Evolutionary conservation across 108 stramenopile species (phyloP).

Genomic region (Phaeodactylum tricornutum): DNA sequence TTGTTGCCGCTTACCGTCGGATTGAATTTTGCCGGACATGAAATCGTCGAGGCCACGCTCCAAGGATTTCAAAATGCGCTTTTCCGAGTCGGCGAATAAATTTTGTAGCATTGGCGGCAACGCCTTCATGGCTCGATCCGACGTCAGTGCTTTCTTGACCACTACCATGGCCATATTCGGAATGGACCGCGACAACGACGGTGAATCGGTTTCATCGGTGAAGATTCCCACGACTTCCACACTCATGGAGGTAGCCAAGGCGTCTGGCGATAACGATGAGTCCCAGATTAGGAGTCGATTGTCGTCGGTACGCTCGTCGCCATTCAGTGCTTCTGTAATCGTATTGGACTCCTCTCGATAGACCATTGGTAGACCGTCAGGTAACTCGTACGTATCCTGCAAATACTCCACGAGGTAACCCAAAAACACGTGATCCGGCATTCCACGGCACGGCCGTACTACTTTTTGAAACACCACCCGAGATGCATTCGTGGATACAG

Average conservation of each 20-base stretch:
- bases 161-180: slow-evolving; percentile 78
- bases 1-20: too few relatives aligned
- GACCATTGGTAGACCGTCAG: slow-evolving; percentile 57
- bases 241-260: slow-evolving; percentile 46
- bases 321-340: slow-evolving; percentile 1
- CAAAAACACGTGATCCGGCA: slow-evolving; percentile 19
- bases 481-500: too few relatives aligned
- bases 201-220: slow-evolving; percentile 15
- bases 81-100: slow-evolving; percentile 66
- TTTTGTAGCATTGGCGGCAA: slow-evolving; percentile 42
- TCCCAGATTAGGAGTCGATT: slow-evolving; percentile 46
- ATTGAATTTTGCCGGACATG: slow-evolving; percentile 42
- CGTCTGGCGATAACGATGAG: slow-evolving; percentile 48
- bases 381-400: slow-evolving; percentile 48
- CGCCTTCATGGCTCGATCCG: background rate
- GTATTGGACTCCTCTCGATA: slow-evolving; percentile 19
- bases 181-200: background rate
- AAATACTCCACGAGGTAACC: slow-evolving; percentile 55
- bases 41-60: slow-evolving; percentile 75
- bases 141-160: slow-evolving; percentile 16
- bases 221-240: slow-evolving; percentile 74
- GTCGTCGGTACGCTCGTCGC: slow-evolving; percentile 1
- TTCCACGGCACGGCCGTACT: background rate
- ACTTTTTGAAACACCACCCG: slow-evolving; percentile 1
- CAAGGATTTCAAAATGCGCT: slow-evolving; percentile 44